These are phyloP conservation scores for Aureobasidium vineae DNA, from an alignment of 2,329 filamentous ascomycete species.

Conservation along the genomic window DNA sequence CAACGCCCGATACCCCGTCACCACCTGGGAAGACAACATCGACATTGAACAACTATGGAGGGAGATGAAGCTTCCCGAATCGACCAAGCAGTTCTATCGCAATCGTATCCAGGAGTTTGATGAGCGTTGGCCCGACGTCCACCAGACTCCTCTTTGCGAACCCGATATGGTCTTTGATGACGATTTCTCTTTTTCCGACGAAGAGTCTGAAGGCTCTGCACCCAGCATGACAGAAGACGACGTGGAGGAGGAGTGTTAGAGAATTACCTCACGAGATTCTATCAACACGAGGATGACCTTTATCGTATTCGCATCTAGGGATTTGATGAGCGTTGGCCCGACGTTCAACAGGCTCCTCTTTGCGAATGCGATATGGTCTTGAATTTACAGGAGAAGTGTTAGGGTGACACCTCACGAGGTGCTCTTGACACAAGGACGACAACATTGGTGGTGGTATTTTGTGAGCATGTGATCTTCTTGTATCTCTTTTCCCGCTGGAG, in stretches of 20 bases:
- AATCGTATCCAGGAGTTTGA: conserved; percentile 19
- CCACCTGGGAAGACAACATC: conserved; percentile 28
- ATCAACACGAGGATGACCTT: background rate
- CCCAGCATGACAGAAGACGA: conserved; percentile 14
- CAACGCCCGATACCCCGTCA: conserved; percentile 20
- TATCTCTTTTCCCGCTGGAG: conserved; percentile 19
- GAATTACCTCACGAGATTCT: background rate
- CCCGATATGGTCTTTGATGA: conserved; percentile 10
- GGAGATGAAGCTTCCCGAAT: conserved; percentile 30
- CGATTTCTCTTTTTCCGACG: conserved; percentile 7
- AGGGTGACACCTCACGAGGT: background rate
- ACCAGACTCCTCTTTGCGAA: conserved; percentile 8
- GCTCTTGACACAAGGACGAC: background rate
- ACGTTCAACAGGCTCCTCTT: background rate
- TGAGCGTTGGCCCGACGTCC: conserved; percentile 9
- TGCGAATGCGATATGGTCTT: background rate
- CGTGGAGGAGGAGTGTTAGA: conserved; percentile 11
- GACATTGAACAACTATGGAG: conserved; percentile 30
- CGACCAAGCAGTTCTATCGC: conserved; percentile 27
- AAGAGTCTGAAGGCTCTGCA: conserved; percentile 5
- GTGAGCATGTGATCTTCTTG: conserved; percentile 5
- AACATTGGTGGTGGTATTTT: background rate
- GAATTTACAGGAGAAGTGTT: conserved; percentile 12
- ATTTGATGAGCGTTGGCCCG: conserved; percentile 16
- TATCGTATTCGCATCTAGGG: conserved; percentile 21